Evolutionary conservation across 2,329 filamentous ascomycete genomes (phyloP).

Genomic region (Colletotrichum melonis): DNA sequence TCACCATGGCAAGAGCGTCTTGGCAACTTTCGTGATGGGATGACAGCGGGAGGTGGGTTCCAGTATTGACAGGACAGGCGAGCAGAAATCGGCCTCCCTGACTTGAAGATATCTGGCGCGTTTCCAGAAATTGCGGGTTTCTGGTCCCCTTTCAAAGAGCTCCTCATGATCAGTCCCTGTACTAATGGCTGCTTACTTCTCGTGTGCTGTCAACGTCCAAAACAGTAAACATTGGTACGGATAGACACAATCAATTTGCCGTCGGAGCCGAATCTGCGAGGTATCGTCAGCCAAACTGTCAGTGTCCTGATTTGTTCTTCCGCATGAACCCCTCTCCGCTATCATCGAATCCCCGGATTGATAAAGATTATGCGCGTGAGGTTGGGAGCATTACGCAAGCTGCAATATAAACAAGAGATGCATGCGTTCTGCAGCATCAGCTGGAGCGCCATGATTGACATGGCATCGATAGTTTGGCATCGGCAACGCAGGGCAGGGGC

Average conservation of each 20-base stretch:
- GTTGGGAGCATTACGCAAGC: background rate
- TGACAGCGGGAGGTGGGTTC: background rate
- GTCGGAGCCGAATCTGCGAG: background rate
- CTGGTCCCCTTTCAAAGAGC: background rate
- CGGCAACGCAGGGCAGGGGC: background rate
- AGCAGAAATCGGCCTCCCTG: background rate
- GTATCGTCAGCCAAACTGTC: background rate
- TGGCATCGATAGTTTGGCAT: conserved; percentile 17
- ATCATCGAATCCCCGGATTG: background rate
- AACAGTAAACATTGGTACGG: background rate
- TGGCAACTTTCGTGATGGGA: conserved; percentile 2
- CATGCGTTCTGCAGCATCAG: conserved; percentile 2
- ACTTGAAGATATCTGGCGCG: background rate
- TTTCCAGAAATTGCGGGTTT: background rate
- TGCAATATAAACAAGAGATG: background rate
- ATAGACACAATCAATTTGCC: background rate
- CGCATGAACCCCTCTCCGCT: background rate
- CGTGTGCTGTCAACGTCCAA: background rate
- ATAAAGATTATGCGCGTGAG: too few relatives aligned
- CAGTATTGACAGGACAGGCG: background rate
- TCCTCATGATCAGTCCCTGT: background rate
- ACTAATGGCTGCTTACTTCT: background rate
- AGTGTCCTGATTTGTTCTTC: background rate
- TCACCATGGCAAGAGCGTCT: conserved; percentile 18
- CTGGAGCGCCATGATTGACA: conserved; percentile 6